A percentile compares a stretch with the other conserved stretches of the same genome.
These are phyloP conservation scores for Pleurostoma richardsiae DNA, from an alignment of 2,329 filamentous ascomycete species.

Conservation along the genomic window DNA sequence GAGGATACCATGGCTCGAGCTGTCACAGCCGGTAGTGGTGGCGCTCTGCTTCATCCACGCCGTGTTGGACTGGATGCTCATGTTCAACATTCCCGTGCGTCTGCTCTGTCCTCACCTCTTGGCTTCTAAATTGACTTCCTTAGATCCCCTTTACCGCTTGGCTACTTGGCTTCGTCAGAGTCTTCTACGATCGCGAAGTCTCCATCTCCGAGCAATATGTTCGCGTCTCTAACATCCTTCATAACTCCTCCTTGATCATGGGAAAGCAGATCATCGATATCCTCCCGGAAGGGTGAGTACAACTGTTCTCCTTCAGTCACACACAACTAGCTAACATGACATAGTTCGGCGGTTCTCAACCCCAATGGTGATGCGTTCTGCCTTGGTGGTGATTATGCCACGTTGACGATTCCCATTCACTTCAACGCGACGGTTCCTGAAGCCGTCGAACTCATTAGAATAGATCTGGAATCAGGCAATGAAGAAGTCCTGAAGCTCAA, in stretches of 20 bases:
- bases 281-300: conserved; percentile 74
- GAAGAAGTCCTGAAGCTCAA: conserved; percentile 77
- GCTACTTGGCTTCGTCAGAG: conserved; percentile 67
- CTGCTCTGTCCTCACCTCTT: neutral
- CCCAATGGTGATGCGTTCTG: conserved; percentile 78
- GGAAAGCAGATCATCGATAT: conserved; percentile 98
- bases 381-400: conserved; percentile 57
- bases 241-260: conserved; percentile 90
- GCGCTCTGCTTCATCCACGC: conserved; percentile 68
- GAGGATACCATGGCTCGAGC: conserved; percentile 94
- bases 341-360: conserved; percentile 78
- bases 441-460: conserved; percentile 80
- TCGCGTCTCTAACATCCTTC: conserved; percentile 79
- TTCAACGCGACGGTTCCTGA: conserved; percentile 93
- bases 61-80: conserved; percentile 74
- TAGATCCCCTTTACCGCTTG: conserved; percentile 70
- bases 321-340: conserved; percentile 17
- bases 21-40: conserved; percentile 70
- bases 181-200: conserved; percentile 88
- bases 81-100: conserved; percentile 81
- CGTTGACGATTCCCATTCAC: conserved; percentile 71
- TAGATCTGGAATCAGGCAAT: conserved; percentile 74
- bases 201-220: conserved; percentile 92
- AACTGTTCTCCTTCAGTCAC: neutral
- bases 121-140: conserved; percentile 3